These are phyloP conservation scores for Delonix regia DNA, from an alignment of 306 rosid species.

Conservation along the genomic window DNA sequence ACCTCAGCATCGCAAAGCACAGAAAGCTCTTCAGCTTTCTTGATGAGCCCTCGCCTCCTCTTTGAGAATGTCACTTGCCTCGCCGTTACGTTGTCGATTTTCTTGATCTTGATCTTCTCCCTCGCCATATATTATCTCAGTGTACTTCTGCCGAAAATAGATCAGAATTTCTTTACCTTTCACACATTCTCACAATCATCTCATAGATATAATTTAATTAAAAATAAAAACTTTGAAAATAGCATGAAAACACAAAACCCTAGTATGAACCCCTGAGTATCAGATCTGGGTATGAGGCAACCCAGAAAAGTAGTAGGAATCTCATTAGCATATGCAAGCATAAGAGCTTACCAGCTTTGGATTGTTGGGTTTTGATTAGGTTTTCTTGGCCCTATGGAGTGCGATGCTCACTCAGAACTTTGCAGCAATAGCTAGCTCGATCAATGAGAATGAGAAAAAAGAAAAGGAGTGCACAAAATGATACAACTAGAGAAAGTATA, in stretches of 20 bases:
- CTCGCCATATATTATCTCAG: not conserved
- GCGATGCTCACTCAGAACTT: not conserved
- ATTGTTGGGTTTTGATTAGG: not conserved
- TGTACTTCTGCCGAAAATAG: not conserved
- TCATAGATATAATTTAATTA: not conserved
- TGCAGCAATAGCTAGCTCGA: not conserved
- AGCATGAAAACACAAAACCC: not conserved
- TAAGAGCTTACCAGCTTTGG: not conserved
- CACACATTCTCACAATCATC: not conserved
- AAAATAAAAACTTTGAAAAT: not conserved
- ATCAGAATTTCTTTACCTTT: not conserved
- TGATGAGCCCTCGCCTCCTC: slow-evolving; percentile 19
- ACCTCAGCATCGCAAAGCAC: slow-evolving; percentile 24
- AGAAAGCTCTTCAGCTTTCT: slow-evolving; percentile 20
- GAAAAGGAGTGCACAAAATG: not conserved
- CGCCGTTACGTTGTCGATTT: slow-evolving; percentile 15
- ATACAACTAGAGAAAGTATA: not conserved
- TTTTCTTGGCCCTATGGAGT: not conserved
- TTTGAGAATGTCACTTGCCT: slow-evolving; percentile 26
- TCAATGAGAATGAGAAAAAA: not conserved
- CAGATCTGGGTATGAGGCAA: not conserved
- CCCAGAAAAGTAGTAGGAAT: not conserved
- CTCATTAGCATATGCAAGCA: not conserved
- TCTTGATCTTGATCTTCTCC: slow-evolving; percentile 11
- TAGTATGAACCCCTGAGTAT: not conserved